Evolutionary conservation across 345 rosid genomes (phyloP), one percentile per base, ranked within the genome.

Genomic region (Brassica juncea): DNA sequence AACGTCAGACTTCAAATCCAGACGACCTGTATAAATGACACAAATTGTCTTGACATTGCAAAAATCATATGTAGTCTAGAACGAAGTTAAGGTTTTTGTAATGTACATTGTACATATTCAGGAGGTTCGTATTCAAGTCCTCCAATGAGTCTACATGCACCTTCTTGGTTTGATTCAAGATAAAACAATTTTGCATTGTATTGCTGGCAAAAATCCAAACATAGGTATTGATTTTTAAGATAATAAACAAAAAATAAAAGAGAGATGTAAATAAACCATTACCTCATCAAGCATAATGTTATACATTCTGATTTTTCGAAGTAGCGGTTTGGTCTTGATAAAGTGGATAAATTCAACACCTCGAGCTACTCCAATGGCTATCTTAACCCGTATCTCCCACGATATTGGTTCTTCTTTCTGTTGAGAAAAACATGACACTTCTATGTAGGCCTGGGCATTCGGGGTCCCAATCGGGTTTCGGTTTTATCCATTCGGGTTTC

Each of bases 281-380:
- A 61, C 66, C 66, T 61, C 66, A 30, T 61, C 66, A 61, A 27
- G 35, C 34, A 61, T 61, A 12, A 27, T 61, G 34, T 61, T 61
- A 61, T 61, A 30, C 66, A 61, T 27, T 60, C 35, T 44, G 58
- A 68, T 28, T 35, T 67, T 30, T 34, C 5, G 19, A 57, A 37
- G 2, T 34, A 75, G 11, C 19, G 42, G 8, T 5, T 12, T 6
- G 32, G 27, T 54, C 30, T 67, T 68, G 57, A 58, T 16, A 27
- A 57, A 57, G 42, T 75, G 79, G 30, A 76, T 30, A 76, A 58
- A 76, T 9, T 30, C 58, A 35, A 75, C 2, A 25, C 23, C 79
- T 55, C 59, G 30, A 9, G 73, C 79, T 68, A 19, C 60, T 35
- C 30, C 60, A 14, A 65, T 27, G 31, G 79, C 79, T 35, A 76